Base-by-base conservation (phyloP, 2,329 filamentous ascomycete species). In the Fusarium tjaetaba region DNA sequence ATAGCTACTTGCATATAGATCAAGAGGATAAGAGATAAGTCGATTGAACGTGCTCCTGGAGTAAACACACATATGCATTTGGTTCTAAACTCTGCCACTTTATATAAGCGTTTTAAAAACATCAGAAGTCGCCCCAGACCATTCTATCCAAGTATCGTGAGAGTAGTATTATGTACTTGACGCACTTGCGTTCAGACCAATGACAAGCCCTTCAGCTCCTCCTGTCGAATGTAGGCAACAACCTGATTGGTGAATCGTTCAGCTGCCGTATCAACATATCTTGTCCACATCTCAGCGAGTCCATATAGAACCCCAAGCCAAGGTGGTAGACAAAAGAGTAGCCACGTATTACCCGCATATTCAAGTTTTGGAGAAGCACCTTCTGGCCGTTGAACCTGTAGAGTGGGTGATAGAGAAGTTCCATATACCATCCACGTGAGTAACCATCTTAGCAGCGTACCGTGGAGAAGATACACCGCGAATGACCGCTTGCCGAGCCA, bases 401-500 rank as follows among this genome's bases (percentile, higher is more conserved):
- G 3, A 38, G 3, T 22, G 5, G 24, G 34, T 9, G 51, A 11
- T 4, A 13, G 2, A 16, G 7, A 5, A 13, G 10, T 9, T 8
- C 24, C 34, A 16, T n/a, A 53, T 3, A 53, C 51, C 51, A 53
- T 53, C 51, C 51, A 53, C 3, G 24, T 38, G 10, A 53, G 51
- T 22, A 53, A 13, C 34, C 51, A 53, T 38, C 51, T n/a, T 4
- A 53, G 20, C 0, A 53, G 34, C 20, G 51, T 53, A 5, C 51
- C 51, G 11, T 53, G 51, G 3, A 53, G 51, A 4, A 53, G 51
- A 26, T 53, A 53, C 10, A 53, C 51, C 1, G 51, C 34, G 10
- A 53, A 53, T 18, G 51, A 53, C 5, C 34, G 24, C 7, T 26
- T 53, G 9, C 51, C 51, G 16, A 53, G 51, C 51, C 51, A 53